Percentiles rank a stretch among this genome's conserved stretches.
Conservation (phyloP, 139 green algal genomes). For the Haematococcus sp. region DNA sequence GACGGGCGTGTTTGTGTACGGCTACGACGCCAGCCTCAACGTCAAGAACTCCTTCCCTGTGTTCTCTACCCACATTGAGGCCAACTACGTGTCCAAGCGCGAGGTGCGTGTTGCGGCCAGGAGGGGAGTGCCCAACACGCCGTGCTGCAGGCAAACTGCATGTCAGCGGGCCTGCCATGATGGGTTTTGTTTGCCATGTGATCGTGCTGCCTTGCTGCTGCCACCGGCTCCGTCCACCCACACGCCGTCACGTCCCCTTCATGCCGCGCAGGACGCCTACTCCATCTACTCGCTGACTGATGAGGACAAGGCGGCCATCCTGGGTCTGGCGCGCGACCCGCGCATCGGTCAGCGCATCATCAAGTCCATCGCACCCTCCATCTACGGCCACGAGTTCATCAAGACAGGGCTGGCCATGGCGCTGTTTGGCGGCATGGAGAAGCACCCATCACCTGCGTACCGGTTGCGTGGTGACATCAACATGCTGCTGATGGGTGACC, state of each 20-base stretch:
- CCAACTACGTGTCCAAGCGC: slow-evolving; percentile 85
- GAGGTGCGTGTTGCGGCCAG: slow-evolving; percentile 10
- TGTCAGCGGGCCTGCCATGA: too few relatives aligned
- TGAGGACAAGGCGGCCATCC: slow-evolving; percentile 86
- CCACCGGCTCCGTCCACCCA: too few relatives aligned
- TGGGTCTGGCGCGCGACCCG: slow-evolving; percentile 71
- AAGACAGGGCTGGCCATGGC: slow-evolving; percentile 93
- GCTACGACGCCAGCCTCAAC: slow-evolving; percentile 88
- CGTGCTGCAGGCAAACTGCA: too few relatives aligned
- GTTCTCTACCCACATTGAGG: slow-evolving; percentile 93
- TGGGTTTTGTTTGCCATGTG: too few relatives aligned
- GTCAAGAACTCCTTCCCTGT: slow-evolving; percentile 93
- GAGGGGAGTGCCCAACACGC: too few relatives aligned
- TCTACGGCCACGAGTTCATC: slow-evolving; percentile 98
- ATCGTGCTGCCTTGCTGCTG: too few relatives aligned
- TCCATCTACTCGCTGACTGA: slow-evolving; percentile 80
- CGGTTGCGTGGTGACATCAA: slow-evolving; percentile 95
- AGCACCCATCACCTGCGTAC: slow-evolving; percentile 67
- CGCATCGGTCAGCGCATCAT: slow-evolving; percentile 85
- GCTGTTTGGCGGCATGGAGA: slow-evolving; percentile 91
- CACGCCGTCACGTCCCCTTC: neutral
- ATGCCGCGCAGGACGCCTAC: slow-evolving; percentile 57
- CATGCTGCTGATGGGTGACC: slow-evolving; percentile 96
- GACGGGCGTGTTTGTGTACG: slow-evolving; percentile 89
- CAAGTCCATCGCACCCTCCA: slow-evolving; percentile 95